Percentiles rank a stretch among this genome's conserved stretches.
Conservation (phyloP, 768 basidiomycete genomes). For the Lactarius akahatsu region DNA sequence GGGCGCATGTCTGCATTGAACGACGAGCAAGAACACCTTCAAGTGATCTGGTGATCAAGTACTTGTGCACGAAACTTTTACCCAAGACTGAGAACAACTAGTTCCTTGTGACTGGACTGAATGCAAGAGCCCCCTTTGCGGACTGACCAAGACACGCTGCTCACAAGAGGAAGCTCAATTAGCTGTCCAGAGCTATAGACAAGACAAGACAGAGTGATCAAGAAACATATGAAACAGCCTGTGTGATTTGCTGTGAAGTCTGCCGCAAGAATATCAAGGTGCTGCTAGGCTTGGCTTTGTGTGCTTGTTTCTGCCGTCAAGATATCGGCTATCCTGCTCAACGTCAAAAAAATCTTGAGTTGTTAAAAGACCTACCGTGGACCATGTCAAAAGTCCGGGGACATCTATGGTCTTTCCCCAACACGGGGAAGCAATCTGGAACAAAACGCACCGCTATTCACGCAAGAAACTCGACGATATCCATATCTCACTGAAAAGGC, state of each 20-base stretch:
- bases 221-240: conserved; percentile 11
- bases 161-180: conserved; percentile 18
- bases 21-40: conserved; percentile 26
- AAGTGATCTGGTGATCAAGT: conserved; percentile 21
- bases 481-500: not conserved
- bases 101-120: conserved; percentile 26
- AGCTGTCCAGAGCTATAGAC: conserved; percentile 18
- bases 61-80: conserved; percentile 16
- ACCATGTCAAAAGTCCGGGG: conserved; percentile 4
- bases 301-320: conserved; percentile 21
- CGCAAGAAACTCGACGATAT: not conserved
- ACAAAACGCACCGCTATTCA: conserved; percentile 21
- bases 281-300: conserved; percentile 24
- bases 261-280: conserved; percentile 16
- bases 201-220: conserved; percentile 28
- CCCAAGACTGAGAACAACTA: conserved; percentile 13
- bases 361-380: conserved; percentile 7
- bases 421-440: conserved; percentile 11
- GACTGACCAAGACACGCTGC: conserved; percentile 12
- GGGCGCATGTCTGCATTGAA: conserved; percentile 22
- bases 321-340: conserved; percentile 4
- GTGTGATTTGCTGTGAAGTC: conserved; percentile 24
- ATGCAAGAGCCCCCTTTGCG: conserved; percentile 16
- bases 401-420: conserved; percentile 9
- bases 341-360: conserved; percentile 19